These are phyloP conservation scores for Pseudozyma tsukubaensis DNA, from an alignment of 1,284 basidiomycete genomes.

Conservation along the genomic window DNA sequence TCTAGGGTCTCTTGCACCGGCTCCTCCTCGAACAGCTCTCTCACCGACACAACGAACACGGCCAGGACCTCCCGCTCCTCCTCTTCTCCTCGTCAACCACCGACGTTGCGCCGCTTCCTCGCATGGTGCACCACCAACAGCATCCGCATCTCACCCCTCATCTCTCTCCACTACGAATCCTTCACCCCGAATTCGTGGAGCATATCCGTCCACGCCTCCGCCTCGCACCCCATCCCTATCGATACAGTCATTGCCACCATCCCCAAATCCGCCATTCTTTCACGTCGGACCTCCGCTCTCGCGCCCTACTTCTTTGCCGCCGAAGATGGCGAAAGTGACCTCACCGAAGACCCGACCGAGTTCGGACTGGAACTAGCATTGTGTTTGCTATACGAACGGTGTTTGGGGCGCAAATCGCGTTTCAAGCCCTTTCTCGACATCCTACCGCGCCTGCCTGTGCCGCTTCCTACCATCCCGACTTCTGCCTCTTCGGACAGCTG, in stretches of 20 bases:
- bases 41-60: conserved; percentile 2
- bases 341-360: conserved; percentile 31
- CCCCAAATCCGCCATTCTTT: conserved; percentile 47
- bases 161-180: conserved; percentile 18
- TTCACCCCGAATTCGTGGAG: conserved; percentile 25
- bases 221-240: not conserved
- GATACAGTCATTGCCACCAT: conserved; percentile 33
- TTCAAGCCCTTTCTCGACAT: conserved; percentile 49
- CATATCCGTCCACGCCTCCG: conserved; percentile 26
- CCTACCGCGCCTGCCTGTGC: conserved; percentile 36
- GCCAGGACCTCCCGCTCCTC: conserved; percentile 19
- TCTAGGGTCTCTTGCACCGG: not conserved
- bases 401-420: conserved; percentile 26
- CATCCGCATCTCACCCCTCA: conserved; percentile 12
- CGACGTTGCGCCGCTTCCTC: conserved; percentile 17
- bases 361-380: conserved; percentile 52
- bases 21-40: not conserved
- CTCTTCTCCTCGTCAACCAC: not conserved
- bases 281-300: conserved; percentile 40
- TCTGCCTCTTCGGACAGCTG: not conserved
- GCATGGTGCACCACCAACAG: conserved; percentile 17
- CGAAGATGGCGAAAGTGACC: conserved; percentile 7
- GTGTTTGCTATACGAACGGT: conserved; percentile 54
- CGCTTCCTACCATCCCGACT: conserved; percentile 26
- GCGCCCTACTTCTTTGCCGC: conserved; percentile 8